Base-by-base conservation (phyloP, 2,329 filamentous ascomycete genomes). In the Cytospora paraplurivora region DNA sequence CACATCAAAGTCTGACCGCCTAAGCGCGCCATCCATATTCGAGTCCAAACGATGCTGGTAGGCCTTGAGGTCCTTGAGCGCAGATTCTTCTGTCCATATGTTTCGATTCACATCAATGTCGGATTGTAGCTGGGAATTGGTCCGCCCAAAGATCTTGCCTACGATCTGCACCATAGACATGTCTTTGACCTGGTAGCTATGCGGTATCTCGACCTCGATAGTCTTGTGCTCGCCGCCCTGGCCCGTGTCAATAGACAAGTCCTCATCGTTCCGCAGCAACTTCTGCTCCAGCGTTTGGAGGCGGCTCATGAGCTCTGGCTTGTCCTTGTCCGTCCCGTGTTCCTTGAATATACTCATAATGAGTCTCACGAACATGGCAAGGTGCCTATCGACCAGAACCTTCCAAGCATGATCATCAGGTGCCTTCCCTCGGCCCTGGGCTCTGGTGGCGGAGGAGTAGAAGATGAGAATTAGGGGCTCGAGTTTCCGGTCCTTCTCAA, bases 401-500 rank as follows among this genome's bases (percentile, higher is more conserved):
- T 95, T 97, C 91, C 92, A 97, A 59, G 86, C 85, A 74, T 96
- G 92, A 75, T 98, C 94, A 54, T 90, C 90, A 0, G 87, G 82
- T 0, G 85, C 77, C 75, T 91, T 91, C 59, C 89, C 85, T 74
- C 92, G 70, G 70, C 91, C 75, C 71, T 97, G 84, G 66, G 96
- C 93, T 75, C 96, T 96, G 53, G 92, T 96, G 7, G 95, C 93
- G 67, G 92, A 90, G 1, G 93, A 96, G 77, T 96, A 98, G 81
- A 99, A 98, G 68, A 98, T 97, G 69, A 99, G 83, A 58, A 99
- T 87, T 58, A 98, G 79, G 67, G 96, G 93, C 76, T 99, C 95
- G 27, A 96, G 89, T 72, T 94, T 89, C 67, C 94, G 86, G 75
- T 97, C 94, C 77, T 96, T 96, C 73, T 97, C 93, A 81, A 97